These are phyloP conservation scores for Coniochaeta prunicola DNA, from an alignment of 2,329 filamentous ascomycete genomes.

Conservation along the genomic window DNA sequence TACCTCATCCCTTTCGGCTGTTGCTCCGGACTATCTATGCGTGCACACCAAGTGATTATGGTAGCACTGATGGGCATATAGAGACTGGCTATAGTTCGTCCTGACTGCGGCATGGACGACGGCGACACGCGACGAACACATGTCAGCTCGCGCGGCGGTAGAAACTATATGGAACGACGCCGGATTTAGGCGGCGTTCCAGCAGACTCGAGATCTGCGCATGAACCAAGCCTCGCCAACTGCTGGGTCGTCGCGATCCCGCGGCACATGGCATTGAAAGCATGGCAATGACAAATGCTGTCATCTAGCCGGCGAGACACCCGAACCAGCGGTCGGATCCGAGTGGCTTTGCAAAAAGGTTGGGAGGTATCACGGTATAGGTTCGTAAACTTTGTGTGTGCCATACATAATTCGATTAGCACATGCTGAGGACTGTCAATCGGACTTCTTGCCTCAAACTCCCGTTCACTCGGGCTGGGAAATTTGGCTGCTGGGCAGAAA, in stretches of 20 bases:
- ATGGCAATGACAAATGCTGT: background rate
- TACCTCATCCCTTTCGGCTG: too few species aligned
- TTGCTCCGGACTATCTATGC: too few species aligned
- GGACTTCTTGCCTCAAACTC: background rate
- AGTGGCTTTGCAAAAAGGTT: background rate
- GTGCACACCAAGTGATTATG: too few species aligned
- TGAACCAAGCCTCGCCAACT: background rate
- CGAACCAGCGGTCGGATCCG: background rate
- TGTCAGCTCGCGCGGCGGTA: background rate
- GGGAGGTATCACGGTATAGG: too few species aligned
- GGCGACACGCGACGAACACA: background rate
- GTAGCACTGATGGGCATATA: too few species aligned
- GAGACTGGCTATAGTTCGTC: too few species aligned
- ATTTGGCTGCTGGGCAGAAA: background rate
- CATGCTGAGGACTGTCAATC: background rate
- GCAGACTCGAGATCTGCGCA: background rate
- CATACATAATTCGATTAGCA: background rate
- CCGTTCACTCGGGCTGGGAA: background rate
- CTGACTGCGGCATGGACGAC: background rate
- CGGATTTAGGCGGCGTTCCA: background rate
- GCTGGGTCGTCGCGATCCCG: background rate
- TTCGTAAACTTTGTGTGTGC: too few species aligned
- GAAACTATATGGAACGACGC: background rate
- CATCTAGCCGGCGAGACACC: background rate
- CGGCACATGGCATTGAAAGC: background rate